Conservation (phyloP, 495 filamentous ascomycete species). For the Neurospora discreta region DNA sequence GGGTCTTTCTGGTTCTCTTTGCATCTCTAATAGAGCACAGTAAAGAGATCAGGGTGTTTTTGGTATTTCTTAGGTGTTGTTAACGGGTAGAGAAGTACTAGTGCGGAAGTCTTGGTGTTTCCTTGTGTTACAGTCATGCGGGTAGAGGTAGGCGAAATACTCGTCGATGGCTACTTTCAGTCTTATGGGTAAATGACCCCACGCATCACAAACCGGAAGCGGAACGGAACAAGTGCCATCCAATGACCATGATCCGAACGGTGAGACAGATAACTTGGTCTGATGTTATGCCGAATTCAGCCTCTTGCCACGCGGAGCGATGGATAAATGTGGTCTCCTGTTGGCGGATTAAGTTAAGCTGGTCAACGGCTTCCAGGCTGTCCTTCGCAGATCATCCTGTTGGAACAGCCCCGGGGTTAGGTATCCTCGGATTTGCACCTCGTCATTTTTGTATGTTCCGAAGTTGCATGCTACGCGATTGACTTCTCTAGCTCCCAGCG, state of each 20-base stretch:
- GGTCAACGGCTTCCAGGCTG: background rate
- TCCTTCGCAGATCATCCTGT: background rate
- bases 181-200: background rate
- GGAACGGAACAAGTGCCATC: conserved; percentile 1
- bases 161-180: background rate
- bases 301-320: background rate
- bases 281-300: background rate
- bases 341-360: background rate
- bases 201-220: conserved; percentile 1
- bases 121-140: background rate
- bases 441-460: background rate
- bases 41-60: background rate
- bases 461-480: background rate
- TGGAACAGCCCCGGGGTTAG: background rate
- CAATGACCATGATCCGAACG: background rate
- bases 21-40: background rate
- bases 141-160: background rate
- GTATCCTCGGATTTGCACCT: background rate
- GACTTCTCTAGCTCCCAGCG: background rate
- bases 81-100: background rate
- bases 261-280: background rate
- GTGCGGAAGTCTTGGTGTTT: background rate
- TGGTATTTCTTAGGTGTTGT: background rate
- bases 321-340: background rate
- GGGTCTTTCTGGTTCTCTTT: background rate